Evolutionary conservation across 208 protist species (phyloP).

Genomic region (Trypanosoma grayi): DNA sequence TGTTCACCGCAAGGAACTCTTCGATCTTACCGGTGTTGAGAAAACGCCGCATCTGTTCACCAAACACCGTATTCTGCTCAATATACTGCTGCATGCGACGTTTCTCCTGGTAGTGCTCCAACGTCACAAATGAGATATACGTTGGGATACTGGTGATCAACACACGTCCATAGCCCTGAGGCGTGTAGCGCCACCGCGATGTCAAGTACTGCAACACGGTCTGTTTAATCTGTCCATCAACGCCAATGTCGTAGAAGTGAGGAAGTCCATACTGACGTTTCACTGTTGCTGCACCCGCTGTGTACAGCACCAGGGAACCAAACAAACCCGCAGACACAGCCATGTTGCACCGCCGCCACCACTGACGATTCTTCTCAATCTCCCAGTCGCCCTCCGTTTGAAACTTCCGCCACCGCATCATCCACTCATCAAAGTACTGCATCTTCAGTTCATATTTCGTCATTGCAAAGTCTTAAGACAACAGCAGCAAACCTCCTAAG

Average conservation of each 20-base stretch:
- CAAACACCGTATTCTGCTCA: conserved; percentile 86
- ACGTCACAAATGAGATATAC: conserved; percentile 56
- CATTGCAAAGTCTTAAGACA: conserved; percentile 15
- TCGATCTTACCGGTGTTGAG: conserved; percentile 78
- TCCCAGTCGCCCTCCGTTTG: conserved; percentile 89
- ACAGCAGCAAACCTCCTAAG: conserved; percentile 4
- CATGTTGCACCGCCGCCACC: conserved; percentile 74
- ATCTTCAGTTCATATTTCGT: conserved; percentile 86
- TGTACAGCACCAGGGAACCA: conserved; percentile 58
- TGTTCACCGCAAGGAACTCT: conserved; percentile 85
- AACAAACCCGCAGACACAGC: conserved; percentile 41
- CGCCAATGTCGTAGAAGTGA: conserved; percentile 85
- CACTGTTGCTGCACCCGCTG: conserved; percentile 66
- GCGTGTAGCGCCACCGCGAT: conserved; percentile 78
- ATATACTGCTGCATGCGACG: conserved; percentile 71
- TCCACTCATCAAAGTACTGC: conserved; percentile 91
- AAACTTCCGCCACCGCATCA: conserved; percentile 90
- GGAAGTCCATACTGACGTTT: conserved; percentile 77
- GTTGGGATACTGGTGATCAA: conserved; percentile 72
- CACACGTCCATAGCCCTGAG: conserved; percentile 79
- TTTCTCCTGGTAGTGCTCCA: conserved; percentile 78
- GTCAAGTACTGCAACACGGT: conserved; percentile 51
- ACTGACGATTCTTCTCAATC: conserved; percentile 86
- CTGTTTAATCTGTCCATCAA: conserved; percentile 72
- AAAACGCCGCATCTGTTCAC: conserved; percentile 84